A percentile compares a stretch with the other conserved stretches of the same genome.
Conservation (phyloP, 345 rosid species). For the Populus davidiana region DNA sequence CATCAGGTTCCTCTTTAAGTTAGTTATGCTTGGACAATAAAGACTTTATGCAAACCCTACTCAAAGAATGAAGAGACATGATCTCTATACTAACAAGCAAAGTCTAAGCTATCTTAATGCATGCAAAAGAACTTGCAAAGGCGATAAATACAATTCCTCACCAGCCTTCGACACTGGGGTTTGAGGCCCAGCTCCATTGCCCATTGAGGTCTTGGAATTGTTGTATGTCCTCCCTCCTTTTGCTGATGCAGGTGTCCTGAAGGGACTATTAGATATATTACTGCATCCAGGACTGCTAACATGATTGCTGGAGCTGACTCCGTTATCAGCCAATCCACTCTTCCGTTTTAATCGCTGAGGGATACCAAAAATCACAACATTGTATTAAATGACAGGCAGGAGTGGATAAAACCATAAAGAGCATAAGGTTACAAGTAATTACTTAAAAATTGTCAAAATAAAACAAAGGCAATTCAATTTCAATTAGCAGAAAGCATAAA, state of each 20-base stretch:
- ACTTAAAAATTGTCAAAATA: background rate
- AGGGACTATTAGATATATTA: slow-evolving; percentile 48
- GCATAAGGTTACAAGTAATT: background rate
- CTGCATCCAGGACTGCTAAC: slow-evolving; percentile 47
- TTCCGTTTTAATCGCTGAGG: slow-evolving; percentile 61
- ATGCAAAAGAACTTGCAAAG: background rate
- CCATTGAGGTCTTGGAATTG: slow-evolving; percentile 61
- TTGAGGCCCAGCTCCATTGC: slow-evolving; percentile 55
- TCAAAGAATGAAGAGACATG: background rate
- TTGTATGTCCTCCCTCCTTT: slow-evolving; percentile 60
- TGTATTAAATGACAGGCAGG: slow-evolving; percentile 17
- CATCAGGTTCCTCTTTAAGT: slow-evolving; percentile 15
- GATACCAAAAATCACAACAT: slow-evolving; percentile 11
- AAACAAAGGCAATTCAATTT: background rate
- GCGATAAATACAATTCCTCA: slow-evolving; percentile 29
- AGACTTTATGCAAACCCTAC: background rate
- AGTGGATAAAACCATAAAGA: background rate
- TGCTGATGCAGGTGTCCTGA: slow-evolving; percentile 67
- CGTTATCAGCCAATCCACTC: slow-evolving; percentile 38
- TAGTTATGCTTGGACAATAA: background rate
- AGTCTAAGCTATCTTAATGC: background rate
- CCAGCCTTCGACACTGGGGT: slow-evolving; percentile 69
- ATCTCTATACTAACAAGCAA: background rate
- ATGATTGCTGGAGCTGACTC: slow-evolving; percentile 41
- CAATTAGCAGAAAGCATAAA: background rate